Base-by-base conservation (phyloP, 1,284 basidiomycete genomes). In the Ustilago hordei region DNA sequence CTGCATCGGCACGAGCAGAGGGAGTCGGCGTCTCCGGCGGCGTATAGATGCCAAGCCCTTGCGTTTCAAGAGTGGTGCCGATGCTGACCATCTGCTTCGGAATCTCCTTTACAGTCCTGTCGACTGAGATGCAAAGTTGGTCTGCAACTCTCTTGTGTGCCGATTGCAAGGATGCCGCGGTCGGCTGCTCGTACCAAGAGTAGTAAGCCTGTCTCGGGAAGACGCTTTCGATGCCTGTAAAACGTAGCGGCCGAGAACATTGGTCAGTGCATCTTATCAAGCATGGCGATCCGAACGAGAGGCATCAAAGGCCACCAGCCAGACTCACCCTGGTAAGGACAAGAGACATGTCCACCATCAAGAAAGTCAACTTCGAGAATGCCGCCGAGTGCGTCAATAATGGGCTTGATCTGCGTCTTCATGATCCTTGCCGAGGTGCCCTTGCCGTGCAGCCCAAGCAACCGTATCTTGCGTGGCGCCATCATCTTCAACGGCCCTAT, bases 391-490 rank as follows among this genome's bases (percentile, higher is more conserved):
- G 54, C 47, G 31, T 77, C 70, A 6, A 60, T 31, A 19, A 79
- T 55, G 13, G 76, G 72, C 58, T 72, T 72, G 69, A 79, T 69
- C 60, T 79, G 76, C 31, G 76, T 32, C 60, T 64, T 69, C 72
- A 79, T 75, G 65, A 79, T 75, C 34, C 60, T 60, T 13, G 65
- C 72, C 39, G 69, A 75, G 1, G 76, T 79, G 31, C 76, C 73
- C 38, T 79, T 79, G 66, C 76, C 76, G 45, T 79, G 76, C 61
- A 79, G 41, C 1, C 64, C 72, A 39, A 79, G 38, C 43, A 79
- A 48, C 43, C 55, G 48, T 11, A 61, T 23, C 57, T 66, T 77
- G 50, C 60, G 60, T 28, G 8, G 17, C 35, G 55, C 4, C 69
- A 59, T 68, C 47, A 13, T 65, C 28, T 19, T 13, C 1, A 31